Percentiles rank a stretch among this genome's conserved stretches.
Conservation (phyloP, 257 asterid species). For the Sherardia arvensis region DNA sequence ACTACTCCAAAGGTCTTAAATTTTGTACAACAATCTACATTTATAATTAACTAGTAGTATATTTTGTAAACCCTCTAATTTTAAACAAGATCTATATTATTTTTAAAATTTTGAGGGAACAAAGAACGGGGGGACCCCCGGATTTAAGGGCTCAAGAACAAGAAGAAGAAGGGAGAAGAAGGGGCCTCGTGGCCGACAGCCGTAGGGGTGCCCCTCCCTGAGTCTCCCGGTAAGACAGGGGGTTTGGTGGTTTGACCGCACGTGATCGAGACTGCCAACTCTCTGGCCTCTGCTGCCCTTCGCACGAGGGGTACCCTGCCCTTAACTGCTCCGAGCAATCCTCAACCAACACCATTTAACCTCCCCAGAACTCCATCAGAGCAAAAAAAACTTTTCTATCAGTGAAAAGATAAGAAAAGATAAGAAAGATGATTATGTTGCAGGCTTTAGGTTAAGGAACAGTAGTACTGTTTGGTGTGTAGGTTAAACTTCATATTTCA, state of each 20-base stretch:
- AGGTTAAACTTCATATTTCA: too few species aligned
- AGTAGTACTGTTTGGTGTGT: too few species aligned
- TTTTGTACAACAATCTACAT: too few species aligned
- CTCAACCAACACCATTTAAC: background rate
- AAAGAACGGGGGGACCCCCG: constrained; percentile 5
- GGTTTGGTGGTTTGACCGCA: constrained; percentile 17
- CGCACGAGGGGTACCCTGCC: constrained; percentile 14
- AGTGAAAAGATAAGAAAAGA: too few species aligned
- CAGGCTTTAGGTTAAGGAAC: too few species aligned
- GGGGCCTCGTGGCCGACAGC: constrained; percentile 16
- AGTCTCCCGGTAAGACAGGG: background rate
- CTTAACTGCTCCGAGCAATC: background rate
- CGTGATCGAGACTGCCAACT: constrained; percentile 11
- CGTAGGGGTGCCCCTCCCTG: background rate
- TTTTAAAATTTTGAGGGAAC: too few species aligned
- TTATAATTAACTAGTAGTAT: too few species aligned
- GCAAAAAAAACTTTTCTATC: too few species aligned
- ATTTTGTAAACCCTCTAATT: background rate
- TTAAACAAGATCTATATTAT: too few species aligned
- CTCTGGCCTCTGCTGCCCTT: background rate
- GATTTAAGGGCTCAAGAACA: constrained; percentile 31
- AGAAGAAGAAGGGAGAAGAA: background rate
- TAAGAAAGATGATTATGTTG: too few species aligned
- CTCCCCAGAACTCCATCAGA: background rate
- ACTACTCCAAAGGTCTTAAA: too few species aligned